Base-by-base conservation (phyloP, 2,329 filamentous ascomycete genomes). In the Nemania abortiva region DNA sequence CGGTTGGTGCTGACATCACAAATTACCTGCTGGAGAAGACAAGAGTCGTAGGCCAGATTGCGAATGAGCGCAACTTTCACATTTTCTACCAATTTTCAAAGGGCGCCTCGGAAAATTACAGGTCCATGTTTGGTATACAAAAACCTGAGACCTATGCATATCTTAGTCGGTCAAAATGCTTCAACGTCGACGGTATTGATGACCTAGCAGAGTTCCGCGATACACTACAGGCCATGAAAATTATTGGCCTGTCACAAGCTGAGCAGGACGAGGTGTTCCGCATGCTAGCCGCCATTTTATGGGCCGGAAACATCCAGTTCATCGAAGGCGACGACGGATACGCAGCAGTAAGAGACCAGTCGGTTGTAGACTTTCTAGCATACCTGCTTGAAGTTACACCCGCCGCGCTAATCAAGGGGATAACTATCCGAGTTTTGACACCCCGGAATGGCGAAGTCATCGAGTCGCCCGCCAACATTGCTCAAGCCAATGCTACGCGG, bases 41-140 rank as follows among this genome's bases (percentile, higher is more conserved):
- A 56, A 89, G 96, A 83, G 96, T 99, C 20, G 94, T 97, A 10
- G 94, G 95, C 18, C 96, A 98, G 84, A 98, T 98, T 75, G 86
- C 84, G 67, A 97, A 98, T 80, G 96, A 99, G 86, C 90, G 96
- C 75, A 98, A 97, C 83, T 99, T 99, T 82, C 96, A 99, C 83
- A 98, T 99, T 77, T 99, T 99, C 81, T 99, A 99, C 83, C 96
- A 99, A 81, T 98, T 98, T 81, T 93, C 96, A 55, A 99, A 98
- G 83, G 94, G 93, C 3, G 95, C 95, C 10, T 92, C 94, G n/a
- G 87, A 91, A 74, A 89, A 91, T 68, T 97, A 98, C 81, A 88
- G 94, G 79, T 90, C 96, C 77, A 90, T 86, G n/a, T 98, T 93
- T 78, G 96, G 96, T 59, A 86, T 99, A 22, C 95, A 98, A 80